Base-by-base conservation (phyloP, 2,329 filamentous ascomycete species). In the Anthostomella pinea region DNA sequence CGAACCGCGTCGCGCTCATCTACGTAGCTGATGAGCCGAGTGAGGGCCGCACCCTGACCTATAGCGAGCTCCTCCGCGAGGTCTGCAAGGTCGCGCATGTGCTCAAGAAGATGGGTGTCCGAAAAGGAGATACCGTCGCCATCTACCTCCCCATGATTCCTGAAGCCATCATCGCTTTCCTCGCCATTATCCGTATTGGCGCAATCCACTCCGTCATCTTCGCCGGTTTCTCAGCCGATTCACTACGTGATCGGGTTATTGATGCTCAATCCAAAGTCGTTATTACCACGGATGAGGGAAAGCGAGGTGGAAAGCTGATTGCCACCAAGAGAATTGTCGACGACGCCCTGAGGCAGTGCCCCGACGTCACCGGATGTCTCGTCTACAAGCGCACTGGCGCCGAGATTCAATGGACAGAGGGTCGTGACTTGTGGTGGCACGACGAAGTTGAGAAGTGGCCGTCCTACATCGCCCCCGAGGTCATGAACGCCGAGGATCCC, bases 141-240 rank as follows among this genome's bases (percentile, higher is more conserved):
- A 86, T 98, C 51, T 98, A 98, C 72, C 71, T 98, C 49, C 93
- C 93, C 63, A 98, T 98, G 93, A 95, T 98, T 65, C 93, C 93
- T 38, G 91, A 98, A 67, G 93, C 93, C 6, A 57, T 98, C 40
- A 75, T 98, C 56, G 85, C 93, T 35, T 87, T 98, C 65, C 75
- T 98, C 38, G 93, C 93, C 43, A 94, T 90, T 65, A 72, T 83
- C 23, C 87, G 93, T 60, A 95, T 98, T 53, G 93, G 93, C 45
- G 93, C 93, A 25, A 78, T 98, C 15, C 93, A 98, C 77, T 97
- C 93, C 0, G 91, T 98, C 37, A 85, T 98, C 49, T 98, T 98
- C 59, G 93, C 93, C 38, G 93, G 93, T 42, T 98, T 98, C 76
- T 96, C 90, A 19, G 86, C 91, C 39, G 91, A 96, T 65, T 97